Conservation (phyloP, 1,284 basidiomycete genomes). For the Ceratobasidium sp. region DNA sequence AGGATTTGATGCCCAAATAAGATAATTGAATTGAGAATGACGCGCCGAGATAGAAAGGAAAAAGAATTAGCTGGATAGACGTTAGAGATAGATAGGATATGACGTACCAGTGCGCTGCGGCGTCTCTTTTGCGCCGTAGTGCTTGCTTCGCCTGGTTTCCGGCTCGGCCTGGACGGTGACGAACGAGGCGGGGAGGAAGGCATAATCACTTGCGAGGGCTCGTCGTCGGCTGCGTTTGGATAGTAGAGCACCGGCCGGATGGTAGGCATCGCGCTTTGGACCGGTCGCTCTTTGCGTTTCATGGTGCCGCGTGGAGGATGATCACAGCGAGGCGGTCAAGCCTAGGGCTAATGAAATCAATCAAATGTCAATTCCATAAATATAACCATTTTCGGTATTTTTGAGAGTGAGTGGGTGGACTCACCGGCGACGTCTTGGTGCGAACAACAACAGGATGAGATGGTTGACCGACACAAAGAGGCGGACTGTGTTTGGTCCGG, state of each 20-base stretch:
- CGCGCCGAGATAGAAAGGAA: neutral
- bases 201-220: constrained; percentile 24
- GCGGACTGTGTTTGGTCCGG: constrained; percentile 33
- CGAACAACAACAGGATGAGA: neutral
- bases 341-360: neutral
- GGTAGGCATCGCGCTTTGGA: neutral
- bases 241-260: constrained; percentile 21
- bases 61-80: neutral
- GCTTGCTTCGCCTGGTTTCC: neutral
- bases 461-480: constrained; percentile 34
- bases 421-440: neutral
- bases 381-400: neutral
- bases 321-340: neutral
- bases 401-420: too few species aligned
- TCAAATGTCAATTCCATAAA: neutral
- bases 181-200: constrained; percentile 13
- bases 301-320: neutral
- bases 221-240: constrained; percentile 3
- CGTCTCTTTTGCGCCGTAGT: neutral
- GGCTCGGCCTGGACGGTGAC: neutral
- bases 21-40: neutral
- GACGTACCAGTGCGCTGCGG: constrained; percentile 28
- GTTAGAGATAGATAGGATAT: neutral
- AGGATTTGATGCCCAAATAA: neutral
- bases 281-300: constrained; percentile 22